Conservation (phyloP, 208 protist species). For the Strigomonas galati region DNA sequence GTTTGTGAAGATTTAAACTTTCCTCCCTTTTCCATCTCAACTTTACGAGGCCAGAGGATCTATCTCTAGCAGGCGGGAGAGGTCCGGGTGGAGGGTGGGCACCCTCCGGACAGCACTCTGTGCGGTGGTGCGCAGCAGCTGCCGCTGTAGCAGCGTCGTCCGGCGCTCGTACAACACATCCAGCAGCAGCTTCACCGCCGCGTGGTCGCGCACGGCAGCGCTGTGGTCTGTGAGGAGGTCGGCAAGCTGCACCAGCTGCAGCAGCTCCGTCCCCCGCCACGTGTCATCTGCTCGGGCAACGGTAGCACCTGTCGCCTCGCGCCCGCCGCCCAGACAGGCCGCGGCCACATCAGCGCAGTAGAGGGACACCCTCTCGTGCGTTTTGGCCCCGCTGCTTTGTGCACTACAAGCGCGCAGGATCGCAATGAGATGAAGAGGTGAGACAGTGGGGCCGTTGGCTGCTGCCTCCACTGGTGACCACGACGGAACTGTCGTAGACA, state of each 20-base stretch:
- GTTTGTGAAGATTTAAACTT: background rate
- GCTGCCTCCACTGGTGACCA: no score
- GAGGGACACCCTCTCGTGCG: slow-evolving; percentile 5
- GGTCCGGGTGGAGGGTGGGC: slow-evolving; percentile 28
- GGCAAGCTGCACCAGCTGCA: slow-evolving; percentile 19
- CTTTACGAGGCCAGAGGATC: background rate
- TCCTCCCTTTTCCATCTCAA: background rate
- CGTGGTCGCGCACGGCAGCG: slow-evolving; percentile 22
- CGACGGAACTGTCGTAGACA: no score
- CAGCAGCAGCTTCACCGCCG: slow-evolving; percentile 41
- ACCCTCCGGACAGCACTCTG: slow-evolving; percentile 32
- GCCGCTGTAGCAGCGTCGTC: slow-evolving; percentile 50
- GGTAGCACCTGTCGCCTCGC: background rate
- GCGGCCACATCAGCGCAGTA: slow-evolving; percentile 10
- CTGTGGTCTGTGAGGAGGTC: slow-evolving; percentile 24
- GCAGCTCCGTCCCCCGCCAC: slow-evolving; percentile 28
- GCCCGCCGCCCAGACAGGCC: background rate
- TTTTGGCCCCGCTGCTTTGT: background rate
- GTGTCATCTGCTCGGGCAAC: background rate
- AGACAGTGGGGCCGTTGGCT: background rate
- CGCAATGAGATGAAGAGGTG: background rate
- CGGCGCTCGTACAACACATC: slow-evolving; percentile 49
- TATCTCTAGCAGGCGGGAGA: slow-evolving; percentile 32
- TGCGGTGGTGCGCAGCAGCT: slow-evolving; percentile 42
- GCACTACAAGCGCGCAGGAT: background rate